Percentiles rank a stretch among this genome's conserved stretches.
Evolutionary conservation across 768 basidiomycete species (phyloP).

Genomic region (Naganishia kalamii): DNA sequence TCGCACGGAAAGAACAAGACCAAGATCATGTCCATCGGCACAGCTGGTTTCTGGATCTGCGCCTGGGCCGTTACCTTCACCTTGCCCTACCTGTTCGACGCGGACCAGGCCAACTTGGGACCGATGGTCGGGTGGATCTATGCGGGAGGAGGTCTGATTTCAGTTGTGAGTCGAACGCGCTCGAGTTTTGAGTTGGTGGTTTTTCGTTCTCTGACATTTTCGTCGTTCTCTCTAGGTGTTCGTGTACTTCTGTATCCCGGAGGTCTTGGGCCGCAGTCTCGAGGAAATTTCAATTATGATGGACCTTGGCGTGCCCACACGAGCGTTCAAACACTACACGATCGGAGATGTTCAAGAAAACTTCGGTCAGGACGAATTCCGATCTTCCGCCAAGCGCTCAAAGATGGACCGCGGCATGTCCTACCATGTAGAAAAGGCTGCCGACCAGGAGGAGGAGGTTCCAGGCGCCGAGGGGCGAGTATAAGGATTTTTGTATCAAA

Average conservation of each 20-base stretch:
- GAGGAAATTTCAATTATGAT: slow-evolving; percentile 33
- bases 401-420: slow-evolving; percentile 21
- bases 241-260: slow-evolving; percentile 43
- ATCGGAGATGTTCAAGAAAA: slow-evolving; percentile 21
- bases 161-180: slow-evolving; percentile 26
- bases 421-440: slow-evolving; percentile 14
- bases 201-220: background rate
- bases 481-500: background rate
- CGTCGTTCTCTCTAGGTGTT: slow-evolving; percentile 31
- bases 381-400: slow-evolving; percentile 6
- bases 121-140: slow-evolving; percentile 45
- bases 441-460: background rate
- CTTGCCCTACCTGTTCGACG: slow-evolving; percentile 44
- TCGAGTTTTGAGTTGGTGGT: background rate
- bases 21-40: slow-evolving; percentile 45
- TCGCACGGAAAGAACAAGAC: slow-evolving; percentile 40
- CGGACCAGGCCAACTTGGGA: slow-evolving; percentile 32
- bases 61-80: slow-evolving; percentile 47
- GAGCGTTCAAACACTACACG: slow-evolving; percentile 36
- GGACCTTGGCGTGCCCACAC: slow-evolving; percentile 36
- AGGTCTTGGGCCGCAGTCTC: slow-evolving; percentile 37
- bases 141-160: slow-evolving; percentile 31
- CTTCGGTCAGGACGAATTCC: slow-evolving; percentile 18
- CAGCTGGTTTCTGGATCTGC: slow-evolving; percentile 46
- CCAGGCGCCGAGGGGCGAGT: background rate